A percentile compares a stretch with the other conserved stretches of the same genome.
These are phyloP conservation scores for Penicillium bialowiezense DNA, from an alignment of 495 filamentous ascomycete genomes.

Conservation along the genomic window DNA sequence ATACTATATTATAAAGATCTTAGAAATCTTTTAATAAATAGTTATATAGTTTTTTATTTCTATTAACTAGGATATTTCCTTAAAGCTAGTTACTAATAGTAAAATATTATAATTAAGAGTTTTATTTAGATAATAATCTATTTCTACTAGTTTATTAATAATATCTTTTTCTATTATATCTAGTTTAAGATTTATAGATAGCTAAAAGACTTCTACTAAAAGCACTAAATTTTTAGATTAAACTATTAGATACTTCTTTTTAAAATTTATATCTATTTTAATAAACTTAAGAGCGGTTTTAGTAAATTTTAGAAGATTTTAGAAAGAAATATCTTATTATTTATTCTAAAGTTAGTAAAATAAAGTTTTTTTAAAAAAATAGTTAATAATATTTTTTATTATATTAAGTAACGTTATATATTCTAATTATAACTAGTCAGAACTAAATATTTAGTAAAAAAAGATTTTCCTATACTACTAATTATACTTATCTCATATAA, in stretches of 20 bases:
- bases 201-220: not conserved
- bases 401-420: conserved; percentile 6
- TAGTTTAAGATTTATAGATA: not conserved
- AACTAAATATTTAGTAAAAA: not conserved
- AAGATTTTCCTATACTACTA: not conserved
- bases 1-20: not conserved
- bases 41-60: not conserved
- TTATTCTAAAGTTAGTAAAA: not conserved
- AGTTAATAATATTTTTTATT: conserved; percentile 1
- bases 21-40: not conserved
- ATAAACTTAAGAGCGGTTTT: not conserved
- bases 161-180: not conserved
- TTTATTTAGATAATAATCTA: not conserved
- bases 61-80: not conserved
- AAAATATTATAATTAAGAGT: not conserved
- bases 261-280: not conserved
- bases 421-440: not conserved
- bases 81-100: not conserved
- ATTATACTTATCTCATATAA: not conserved
- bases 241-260: not conserved
- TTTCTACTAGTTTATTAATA: not conserved
- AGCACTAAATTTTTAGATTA: not conserved
- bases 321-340: not conserved
- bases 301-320: not conserved
- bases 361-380: conserved; percentile 9